Evolutionary conservation across 352 stramenopile genomes (phyloP).

Genomic region (Plasmopara muralis): DNA sequence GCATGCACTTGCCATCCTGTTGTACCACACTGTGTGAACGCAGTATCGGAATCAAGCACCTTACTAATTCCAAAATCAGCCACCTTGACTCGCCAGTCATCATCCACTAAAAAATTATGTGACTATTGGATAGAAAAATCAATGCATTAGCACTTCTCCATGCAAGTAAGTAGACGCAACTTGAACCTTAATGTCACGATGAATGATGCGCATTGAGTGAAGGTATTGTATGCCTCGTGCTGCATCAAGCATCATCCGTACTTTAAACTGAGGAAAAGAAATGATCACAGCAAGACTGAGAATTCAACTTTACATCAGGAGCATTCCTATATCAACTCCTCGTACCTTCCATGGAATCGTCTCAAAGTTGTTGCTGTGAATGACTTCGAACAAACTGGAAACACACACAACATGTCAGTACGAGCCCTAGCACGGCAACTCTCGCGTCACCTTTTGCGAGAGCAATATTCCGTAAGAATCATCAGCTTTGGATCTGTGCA

Average conservation of each 20-base stretch:
- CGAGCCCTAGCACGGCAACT: neutral
- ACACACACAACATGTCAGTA: slow-evolving; percentile 1
- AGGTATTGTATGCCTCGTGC: slow-evolving; percentile 85
- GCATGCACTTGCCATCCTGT: slow-evolving; percentile 62
- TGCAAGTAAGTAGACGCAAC: neutral
- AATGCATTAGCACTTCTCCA: slow-evolving; percentile 5
- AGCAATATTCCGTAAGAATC: slow-evolving; percentile 88
- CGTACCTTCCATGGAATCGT: slow-evolving; percentile 86
- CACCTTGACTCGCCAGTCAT: slow-evolving; percentile 87
- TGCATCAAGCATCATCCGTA: slow-evolving; percentile 86
- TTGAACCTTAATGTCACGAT: slow-evolving; percentile 84
- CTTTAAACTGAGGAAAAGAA: slow-evolving; percentile 59
- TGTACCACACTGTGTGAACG: slow-evolving; percentile 83
- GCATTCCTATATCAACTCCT: neutral
- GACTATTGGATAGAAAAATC: slow-evolving; percentile 32
- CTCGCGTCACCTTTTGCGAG: slow-evolving; percentile 64
- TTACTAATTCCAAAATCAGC: slow-evolving; percentile 88
- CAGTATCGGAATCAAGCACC: slow-evolving; percentile 76
- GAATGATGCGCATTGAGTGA: slow-evolving; percentile 82
- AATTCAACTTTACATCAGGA: neutral
- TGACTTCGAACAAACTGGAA: slow-evolving; percentile 80
- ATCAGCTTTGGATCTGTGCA: slow-evolving; percentile 86
- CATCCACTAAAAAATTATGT: slow-evolving; percentile 87
- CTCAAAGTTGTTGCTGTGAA: slow-evolving; percentile 84
- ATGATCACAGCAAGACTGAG: no score